Evolutionary conservation across 2,329 filamentous ascomycete genomes (phyloP).

Genomic region (Tolypocladium album): DNA sequence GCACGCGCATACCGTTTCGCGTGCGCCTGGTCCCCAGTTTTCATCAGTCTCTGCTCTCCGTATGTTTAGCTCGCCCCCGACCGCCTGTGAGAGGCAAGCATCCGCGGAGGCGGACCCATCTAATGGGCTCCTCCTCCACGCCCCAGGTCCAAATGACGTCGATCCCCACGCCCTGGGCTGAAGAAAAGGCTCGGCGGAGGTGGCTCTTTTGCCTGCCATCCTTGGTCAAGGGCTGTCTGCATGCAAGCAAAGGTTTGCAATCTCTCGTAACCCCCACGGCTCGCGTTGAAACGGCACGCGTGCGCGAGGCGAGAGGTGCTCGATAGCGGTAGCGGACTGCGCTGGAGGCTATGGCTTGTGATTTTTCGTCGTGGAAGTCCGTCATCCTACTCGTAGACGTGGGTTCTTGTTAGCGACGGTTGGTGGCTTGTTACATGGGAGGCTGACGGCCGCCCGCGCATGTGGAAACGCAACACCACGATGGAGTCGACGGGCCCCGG

Average conservation of each 20-base stretch:
- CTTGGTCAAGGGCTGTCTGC: too few species aligned
- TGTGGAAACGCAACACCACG: background rate
- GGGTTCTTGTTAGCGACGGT: background rate
- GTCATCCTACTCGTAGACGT: background rate
- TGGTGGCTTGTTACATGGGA: too few species aligned
- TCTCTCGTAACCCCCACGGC: background rate
- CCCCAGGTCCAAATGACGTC: constrained; percentile 4
- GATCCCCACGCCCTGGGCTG: constrained; percentile 1
- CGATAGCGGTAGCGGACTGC: background rate
- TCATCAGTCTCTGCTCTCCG: background rate
- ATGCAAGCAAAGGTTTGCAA: background rate
- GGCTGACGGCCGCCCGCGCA: background rate
- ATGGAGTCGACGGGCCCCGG: background rate
- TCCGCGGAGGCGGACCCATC: background rate
- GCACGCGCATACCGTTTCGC: background rate
- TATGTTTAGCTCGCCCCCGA: too few species aligned
- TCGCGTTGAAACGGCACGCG: background rate
- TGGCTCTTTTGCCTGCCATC: background rate
- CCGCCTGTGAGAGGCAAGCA: background rate
- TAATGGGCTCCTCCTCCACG: background rate
- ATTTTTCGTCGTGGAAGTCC: background rate
- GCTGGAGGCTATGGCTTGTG: background rate
- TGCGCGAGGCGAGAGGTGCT: background rate
- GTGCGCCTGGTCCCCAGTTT: background rate
- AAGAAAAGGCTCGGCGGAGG: background rate